Evolutionary conservation across 345 rosid genomes (phyloP).

Genomic region (Populus euphratica): DNA sequence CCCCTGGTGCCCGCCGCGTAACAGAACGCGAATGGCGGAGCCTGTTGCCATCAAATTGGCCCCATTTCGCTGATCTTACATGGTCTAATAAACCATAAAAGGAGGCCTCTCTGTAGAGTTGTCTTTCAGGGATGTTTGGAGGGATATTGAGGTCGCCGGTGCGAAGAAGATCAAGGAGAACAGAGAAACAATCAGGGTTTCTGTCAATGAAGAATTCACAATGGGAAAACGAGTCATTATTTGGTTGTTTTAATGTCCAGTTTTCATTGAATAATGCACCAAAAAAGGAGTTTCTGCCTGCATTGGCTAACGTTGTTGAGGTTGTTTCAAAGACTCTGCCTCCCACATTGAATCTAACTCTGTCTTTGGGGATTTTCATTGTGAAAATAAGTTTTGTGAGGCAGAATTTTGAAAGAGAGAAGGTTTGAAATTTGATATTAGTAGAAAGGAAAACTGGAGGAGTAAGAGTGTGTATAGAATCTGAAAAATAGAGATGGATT

Average conservation of each 20-base stretch:
- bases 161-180: constrained; percentile 97
- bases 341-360: constrained; percentile 81
- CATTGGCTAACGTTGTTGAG: constrained; percentile 86
- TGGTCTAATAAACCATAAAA: constrained; percentile 82
- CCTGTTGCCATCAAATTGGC: constrained; percentile 76
- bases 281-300: constrained; percentile 84
- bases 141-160: constrained; percentile 86
- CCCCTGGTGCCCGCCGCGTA: constrained; percentile 87
- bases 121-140: constrained; percentile 57
- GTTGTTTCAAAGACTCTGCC: constrained; percentile 89
- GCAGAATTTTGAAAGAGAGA: not conserved
- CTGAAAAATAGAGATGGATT: too few relatives aligned
- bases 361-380: constrained; percentile 73
- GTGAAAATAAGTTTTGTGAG: not conserved
- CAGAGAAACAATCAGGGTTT: constrained; percentile 83
- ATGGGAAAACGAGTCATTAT: constrained; percentile 6
- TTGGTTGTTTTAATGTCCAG: constrained; percentile 49
- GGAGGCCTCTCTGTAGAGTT: constrained; percentile 69
- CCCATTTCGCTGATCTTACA: constrained; percentile 76
- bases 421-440: not conserved
- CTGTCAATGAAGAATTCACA: constrained; percentile 67
- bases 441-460: too few relatives aligned
- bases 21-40: constrained; percentile 52
- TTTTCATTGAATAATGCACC: constrained; percentile 77
- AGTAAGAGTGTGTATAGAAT: too few relatives aligned